Conservation (phyloP, 164 flowering plant species). For the Tinospora cordifolia region DNA sequence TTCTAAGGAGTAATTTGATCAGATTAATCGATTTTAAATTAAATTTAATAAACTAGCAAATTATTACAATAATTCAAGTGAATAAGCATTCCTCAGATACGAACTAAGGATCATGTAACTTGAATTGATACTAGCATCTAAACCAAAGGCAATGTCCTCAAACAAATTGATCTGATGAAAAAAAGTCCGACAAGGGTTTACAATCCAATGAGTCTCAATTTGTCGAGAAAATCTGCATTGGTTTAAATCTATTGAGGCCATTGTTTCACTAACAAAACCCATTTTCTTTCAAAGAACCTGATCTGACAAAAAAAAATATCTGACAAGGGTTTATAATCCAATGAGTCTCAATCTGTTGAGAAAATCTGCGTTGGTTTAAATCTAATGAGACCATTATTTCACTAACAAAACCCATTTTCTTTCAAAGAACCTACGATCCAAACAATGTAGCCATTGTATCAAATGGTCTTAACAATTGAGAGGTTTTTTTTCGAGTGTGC, state of each 20-base stretch:
- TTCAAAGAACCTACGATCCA: background rate
- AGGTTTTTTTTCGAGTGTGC: background rate
- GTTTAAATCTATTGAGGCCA: background rate
- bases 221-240: background rate
- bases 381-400: background rate
- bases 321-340: background rate
- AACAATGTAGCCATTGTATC: background rate
- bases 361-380: background rate
- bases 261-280: background rate
- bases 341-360: background rate
- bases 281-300: background rate
- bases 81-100: too few species aligned
- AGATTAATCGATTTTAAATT: too few species aligned
- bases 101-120: too few species aligned
- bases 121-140: too few species aligned
- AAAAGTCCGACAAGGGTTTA: background rate
- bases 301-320: too few species aligned
- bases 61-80: too few species aligned
- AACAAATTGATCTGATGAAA: background rate
- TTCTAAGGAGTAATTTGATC: too few species aligned
- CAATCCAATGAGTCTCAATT: background rate
- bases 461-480: background rate
- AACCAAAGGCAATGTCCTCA: background rate
- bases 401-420: background rate
- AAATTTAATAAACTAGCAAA: too few species aligned